Evolutionary conservation across 352 stramenopile species (phyloP).

Genomic region (Globisporangium splendens): DNA sequence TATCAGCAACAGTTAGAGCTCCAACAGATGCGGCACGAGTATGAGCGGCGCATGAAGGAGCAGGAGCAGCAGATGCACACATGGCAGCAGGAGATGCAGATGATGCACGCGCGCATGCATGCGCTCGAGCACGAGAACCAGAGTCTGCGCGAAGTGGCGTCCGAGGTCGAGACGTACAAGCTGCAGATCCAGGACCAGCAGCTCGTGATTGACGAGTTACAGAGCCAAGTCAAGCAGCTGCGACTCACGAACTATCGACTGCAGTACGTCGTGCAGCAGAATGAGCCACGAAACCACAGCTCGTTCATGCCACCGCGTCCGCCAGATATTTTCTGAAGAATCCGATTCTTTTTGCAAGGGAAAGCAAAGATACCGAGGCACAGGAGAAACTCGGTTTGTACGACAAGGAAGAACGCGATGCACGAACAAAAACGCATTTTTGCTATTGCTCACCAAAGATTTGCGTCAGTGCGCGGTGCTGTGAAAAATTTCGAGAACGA

Average conservation of each 20-base stretch:
- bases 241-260: slow-evolving; percentile 64
- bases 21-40: slow-evolving; percentile 47
- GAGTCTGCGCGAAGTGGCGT: slow-evolving; percentile 38
- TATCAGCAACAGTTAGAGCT: slow-evolving; percentile 29
- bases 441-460: no score
- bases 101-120: slow-evolving; percentile 40
- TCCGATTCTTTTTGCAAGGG: no score
- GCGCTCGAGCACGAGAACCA: slow-evolving; percentile 53
- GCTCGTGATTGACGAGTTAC: slow-evolving; percentile 61
- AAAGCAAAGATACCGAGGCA: no score
- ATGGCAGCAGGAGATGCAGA: slow-evolving; percentile 49
- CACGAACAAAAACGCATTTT: no score
- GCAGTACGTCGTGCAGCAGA: slow-evolving; percentile 73
- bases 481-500: no score
- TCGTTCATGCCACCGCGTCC: slow-evolving; percentile 54
- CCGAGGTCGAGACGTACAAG: slow-evolving; percentile 37
- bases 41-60: slow-evolving; percentile 33
- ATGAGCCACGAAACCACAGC: slow-evolving; percentile 37
- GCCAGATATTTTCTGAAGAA: slow-evolving; percentile 61
- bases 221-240: slow-evolving; percentile 68
- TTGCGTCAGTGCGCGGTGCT: no score
- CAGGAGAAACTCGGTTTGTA: not conserved
- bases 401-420: not conserved
- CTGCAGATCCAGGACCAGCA: slow-evolving; percentile 55
- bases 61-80: slow-evolving; percentile 43